A percentile compares a stretch with the other conserved stretches of the same genome.
Evolutionary conservation across 164 flowering plant genomes (phyloP).

Genomic region (Umbilicus rupestris): DNA sequence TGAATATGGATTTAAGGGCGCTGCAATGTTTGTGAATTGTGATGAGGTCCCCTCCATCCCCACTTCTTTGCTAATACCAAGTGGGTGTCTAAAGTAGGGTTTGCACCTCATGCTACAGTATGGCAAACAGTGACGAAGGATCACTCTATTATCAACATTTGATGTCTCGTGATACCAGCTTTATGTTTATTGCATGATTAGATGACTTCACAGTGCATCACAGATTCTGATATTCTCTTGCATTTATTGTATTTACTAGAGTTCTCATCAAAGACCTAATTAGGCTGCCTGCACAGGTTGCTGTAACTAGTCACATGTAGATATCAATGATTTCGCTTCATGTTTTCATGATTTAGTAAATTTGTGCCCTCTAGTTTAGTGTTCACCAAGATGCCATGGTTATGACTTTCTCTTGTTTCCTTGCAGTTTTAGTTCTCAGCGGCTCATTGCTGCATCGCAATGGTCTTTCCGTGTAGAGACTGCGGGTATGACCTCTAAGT

Average conservation of each 20-base stretch:
- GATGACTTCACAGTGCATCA: too few species aligned
- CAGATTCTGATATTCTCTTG: too few species aligned
- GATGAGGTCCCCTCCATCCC: neutral
- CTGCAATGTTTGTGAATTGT: slow-evolving; percentile 5
- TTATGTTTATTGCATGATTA: too few species aligned
- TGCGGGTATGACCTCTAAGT: too few species aligned
- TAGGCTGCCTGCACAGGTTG: neutral
- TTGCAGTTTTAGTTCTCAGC: neutral
- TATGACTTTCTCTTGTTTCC: neutral
- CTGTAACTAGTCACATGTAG: neutral
- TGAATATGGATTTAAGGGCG: slow-evolving; percentile 16
- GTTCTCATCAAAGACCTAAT: too few species aligned
- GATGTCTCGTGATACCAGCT: neutral
- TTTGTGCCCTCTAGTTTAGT: neutral
- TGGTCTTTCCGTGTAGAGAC: too few species aligned
- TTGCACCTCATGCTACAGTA: neutral
- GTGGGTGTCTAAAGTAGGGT: neutral
- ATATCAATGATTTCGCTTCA: neutral
- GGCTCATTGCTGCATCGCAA: neutral
- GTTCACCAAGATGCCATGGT: neutral
- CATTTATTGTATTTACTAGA: too few species aligned
- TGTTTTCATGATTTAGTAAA: neutral
- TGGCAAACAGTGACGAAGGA: neutral
- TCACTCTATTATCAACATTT: neutral
- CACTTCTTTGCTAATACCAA: neutral